Evolutionary conservation across 257 asterid genomes (phyloP), one percentile per base, ranked within the genome.

Genomic region (Echites panduratus): DNA sequence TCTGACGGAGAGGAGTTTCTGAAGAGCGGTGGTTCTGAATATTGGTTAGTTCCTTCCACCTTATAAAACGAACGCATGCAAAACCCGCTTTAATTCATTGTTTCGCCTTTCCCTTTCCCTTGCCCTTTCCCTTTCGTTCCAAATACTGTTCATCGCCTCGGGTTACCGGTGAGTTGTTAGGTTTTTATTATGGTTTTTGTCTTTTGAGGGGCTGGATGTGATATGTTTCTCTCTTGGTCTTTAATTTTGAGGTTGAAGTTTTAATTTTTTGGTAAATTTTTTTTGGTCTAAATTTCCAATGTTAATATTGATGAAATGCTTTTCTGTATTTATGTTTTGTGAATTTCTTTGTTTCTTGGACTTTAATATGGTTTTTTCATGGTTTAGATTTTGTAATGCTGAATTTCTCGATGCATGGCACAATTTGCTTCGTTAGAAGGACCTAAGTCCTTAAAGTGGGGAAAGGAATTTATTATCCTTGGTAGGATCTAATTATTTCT

Each of bases 41-140:
- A 3, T 49, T 14, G 35, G 78, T 57, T 52, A 4, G 54, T 32
- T 62, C 29, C 11, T 32, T 62, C 29, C 11, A 53, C 67, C 41
- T 45, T 72, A 72, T 78, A 70, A 74, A 53, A 74, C 44, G 62
- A 40, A 66, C 59, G 53, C 78, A 64, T 29, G 68, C 66, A 24
- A 8, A 44, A 58, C 11, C 8, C 7, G 13, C 2, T 0, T 22
- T 8, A 43, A 32, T 38, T 68, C 44, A 8, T 43, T 9, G 45
- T n/a, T n/a, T n/a, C n/a, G n/a, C n/a, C 16, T 59, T 81, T 71
- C 76, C 59, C 35, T 75, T 35, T 50, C 66, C 45, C 9, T 41
- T 41, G n/a, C n/a, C n/a, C n/a, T n/a, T n/a, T n/a, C n/a, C 5
- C 45, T 56, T 4, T 41, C 61, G 43, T n/a, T 53, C 50, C n/a